Conservation (phyloP, 306 rosid species). For the Boehmeria nivea region DNA sequence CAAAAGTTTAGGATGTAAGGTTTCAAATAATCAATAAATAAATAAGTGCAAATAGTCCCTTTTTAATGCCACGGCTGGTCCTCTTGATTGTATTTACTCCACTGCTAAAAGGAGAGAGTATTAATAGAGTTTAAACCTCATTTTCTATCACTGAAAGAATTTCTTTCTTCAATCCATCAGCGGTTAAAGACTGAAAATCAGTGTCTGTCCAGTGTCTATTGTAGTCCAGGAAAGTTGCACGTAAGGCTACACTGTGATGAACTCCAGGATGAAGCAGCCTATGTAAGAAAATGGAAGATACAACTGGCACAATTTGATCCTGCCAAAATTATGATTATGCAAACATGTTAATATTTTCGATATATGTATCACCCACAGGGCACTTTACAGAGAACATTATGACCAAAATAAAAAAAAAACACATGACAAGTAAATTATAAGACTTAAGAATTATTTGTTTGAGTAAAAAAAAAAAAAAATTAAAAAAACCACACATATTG, state of each 20-base stretch:
- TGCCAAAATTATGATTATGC: constrained; percentile 35
- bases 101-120: not conserved
- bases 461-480: too few relatives aligned
- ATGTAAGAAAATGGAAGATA: constrained; percentile 73
- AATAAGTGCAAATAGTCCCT: not conserved
- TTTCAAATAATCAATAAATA: not conserved
- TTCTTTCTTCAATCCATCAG: constrained; percentile 79
- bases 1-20: not conserved
- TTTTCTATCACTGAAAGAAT: constrained; percentile 79
- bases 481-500: too few relatives aligned
- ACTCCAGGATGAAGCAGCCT: constrained; percentile 89
- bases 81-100: not conserved
- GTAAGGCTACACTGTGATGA: constrained; percentile 63
- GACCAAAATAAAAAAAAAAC: not conserved
- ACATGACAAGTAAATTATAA: too few relatives aligned
- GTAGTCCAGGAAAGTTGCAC: constrained; percentile 71
- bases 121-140: constrained; percentile 49
- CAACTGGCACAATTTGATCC: constrained; percentile 62
- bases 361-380: constrained; percentile 6
- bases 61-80: not conserved
- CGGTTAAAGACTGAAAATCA: constrained; percentile 66
- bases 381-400: not conserved
- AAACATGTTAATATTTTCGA: constrained; percentile 19
- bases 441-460: too few relatives aligned
- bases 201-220: constrained; percentile 72